These are phyloP conservation scores for Calocybe cyanea DNA, from an alignment of 768 basidiomycete species.

Conservation along the genomic window DNA sequence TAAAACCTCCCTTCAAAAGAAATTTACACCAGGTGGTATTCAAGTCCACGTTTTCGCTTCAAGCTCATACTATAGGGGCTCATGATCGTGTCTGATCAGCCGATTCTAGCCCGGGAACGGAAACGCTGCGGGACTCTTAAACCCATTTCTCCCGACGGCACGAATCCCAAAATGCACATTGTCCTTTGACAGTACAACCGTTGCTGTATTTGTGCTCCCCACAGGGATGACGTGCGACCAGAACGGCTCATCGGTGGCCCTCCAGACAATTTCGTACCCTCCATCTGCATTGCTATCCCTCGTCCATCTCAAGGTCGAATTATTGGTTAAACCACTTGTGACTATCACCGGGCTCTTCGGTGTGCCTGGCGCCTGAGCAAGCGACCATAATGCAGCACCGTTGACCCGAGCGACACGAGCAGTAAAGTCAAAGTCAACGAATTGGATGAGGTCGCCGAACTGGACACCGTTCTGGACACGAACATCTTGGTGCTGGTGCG, in stretches of 20 bases:
- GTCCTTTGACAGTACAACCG: slow-evolving; percentile 44
- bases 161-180: slow-evolving; percentile 48
- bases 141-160: slow-evolving; percentile 50
- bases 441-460: slow-evolving; percentile 52
- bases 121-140: slow-evolving; percentile 47
- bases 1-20: no score
- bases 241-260: slow-evolving; percentile 40
- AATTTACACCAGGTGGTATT: no score
- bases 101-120: slow-evolving; percentile 13
- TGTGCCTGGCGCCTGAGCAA: slow-evolving; percentile 53
- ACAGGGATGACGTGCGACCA: slow-evolving; percentile 51
- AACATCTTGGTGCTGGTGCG: slow-evolving; percentile 55
- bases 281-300: slow-evolving; percentile 34
- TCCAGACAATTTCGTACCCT: slow-evolving; percentile 51
- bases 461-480: slow-evolving; percentile 48
- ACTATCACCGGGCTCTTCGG: slow-evolving; percentile 45
- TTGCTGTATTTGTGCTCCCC: slow-evolving; percentile 36
- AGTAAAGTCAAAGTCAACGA: slow-evolving; percentile 51
- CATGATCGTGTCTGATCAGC: no score
- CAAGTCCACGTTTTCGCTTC: no score
- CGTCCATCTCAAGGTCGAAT: slow-evolving; percentile 48
- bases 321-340: slow-evolving; percentile 47
- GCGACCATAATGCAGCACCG: slow-evolving; percentile 49
- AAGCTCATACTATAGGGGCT: no score
- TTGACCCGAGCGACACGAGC: slow-evolving; percentile 49